Evolutionary conservation across 257 asterid species (phyloP).

Genomic region (Lycium ferocissimum): DNA sequence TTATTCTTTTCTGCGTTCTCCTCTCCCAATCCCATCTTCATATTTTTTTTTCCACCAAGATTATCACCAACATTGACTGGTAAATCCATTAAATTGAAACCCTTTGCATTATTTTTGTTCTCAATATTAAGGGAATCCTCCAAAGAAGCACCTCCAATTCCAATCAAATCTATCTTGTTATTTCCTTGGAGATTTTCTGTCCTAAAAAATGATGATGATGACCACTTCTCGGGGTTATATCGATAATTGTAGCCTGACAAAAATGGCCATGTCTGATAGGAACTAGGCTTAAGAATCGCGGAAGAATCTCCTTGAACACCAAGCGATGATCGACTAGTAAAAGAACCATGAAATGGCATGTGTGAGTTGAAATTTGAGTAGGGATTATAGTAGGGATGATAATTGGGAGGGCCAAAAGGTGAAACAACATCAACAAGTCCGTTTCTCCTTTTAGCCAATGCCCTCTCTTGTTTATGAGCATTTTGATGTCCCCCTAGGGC

Average conservation of each 20-base stretch:
- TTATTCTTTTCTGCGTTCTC: neutral
- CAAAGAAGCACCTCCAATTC: neutral
- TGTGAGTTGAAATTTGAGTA: constrained; percentile 42
- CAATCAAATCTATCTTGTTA: neutral
- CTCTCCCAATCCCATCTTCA: neutral
- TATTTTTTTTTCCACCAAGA: neutral
- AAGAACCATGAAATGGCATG: constrained; percentile 41
- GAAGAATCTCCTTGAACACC: constrained; percentile 53
- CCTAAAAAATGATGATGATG: constrained; percentile 34
- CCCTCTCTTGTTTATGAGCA: constrained; percentile 76
- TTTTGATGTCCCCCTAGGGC: constrained; percentile 86
- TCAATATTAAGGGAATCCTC: neutral
- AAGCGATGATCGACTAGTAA: constrained; percentile 37
- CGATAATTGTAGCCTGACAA: constrained; percentile 32
- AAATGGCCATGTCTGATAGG: constrained; percentile 44
- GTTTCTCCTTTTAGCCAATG: constrained; percentile 57
- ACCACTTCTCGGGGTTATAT: constrained; percentile 35
- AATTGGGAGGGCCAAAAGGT: constrained; percentile 45
- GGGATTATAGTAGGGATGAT: constrained; percentile 45
- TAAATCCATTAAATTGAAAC: neutral
- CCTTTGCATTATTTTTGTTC: neutral
- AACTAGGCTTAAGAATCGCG: constrained; percentile 50
- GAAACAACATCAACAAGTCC: constrained; percentile 44
- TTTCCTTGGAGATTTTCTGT: neutral
- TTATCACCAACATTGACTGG: neutral